phyloP scores from a whole-genome alignment of 1,284 basidiomycete species.

The Ganoderma lucidum region DNA sequence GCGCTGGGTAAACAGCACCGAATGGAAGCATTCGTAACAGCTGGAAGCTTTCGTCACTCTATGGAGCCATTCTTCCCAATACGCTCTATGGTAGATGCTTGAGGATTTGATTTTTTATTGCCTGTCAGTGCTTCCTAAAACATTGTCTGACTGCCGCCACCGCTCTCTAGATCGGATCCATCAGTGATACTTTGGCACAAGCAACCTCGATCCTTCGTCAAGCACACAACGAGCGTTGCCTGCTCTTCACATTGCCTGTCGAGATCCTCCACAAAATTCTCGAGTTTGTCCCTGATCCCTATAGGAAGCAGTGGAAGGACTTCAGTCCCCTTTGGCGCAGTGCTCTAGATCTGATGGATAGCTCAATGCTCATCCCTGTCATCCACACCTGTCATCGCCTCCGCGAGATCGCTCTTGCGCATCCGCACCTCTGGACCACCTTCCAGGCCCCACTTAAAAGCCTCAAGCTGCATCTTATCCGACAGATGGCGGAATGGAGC shows the following conservation, averaged over 20 bases:
- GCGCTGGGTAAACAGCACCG: too few relatives aligned
- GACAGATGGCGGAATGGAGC: background rate
- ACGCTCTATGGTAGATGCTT: too few relatives aligned
- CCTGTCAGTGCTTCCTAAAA: too few relatives aligned
- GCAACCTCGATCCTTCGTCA: background rate
- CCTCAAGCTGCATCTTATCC: background rate
- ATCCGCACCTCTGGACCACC: conserved; percentile 9
- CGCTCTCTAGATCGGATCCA: background rate
- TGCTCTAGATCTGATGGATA: background rate
- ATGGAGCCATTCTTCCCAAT: too few relatives aligned
- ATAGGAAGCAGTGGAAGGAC: background rate
- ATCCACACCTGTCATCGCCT: conserved; percentile 8
- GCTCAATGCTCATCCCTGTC: conserved; percentile 6
- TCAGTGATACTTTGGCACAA: background rate
- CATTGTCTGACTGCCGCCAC: background rate
- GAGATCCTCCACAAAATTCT: conserved; percentile 13
- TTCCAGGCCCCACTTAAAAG: background rate
- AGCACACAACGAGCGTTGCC: conserved; percentile 4
- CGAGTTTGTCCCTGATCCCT: conserved; percentile 2
- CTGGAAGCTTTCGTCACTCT: too few relatives aligned
- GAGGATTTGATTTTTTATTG: too few relatives aligned
- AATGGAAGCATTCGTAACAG: too few relatives aligned
- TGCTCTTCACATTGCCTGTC: conserved; percentile 5
- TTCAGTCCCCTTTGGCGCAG: conserved; percentile 4
- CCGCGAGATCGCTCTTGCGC: conserved; percentile 5